phyloP scores from a whole-genome alignment of 2,329 filamentous ascomycete species.

The Aureobasidium zeae region DNA sequence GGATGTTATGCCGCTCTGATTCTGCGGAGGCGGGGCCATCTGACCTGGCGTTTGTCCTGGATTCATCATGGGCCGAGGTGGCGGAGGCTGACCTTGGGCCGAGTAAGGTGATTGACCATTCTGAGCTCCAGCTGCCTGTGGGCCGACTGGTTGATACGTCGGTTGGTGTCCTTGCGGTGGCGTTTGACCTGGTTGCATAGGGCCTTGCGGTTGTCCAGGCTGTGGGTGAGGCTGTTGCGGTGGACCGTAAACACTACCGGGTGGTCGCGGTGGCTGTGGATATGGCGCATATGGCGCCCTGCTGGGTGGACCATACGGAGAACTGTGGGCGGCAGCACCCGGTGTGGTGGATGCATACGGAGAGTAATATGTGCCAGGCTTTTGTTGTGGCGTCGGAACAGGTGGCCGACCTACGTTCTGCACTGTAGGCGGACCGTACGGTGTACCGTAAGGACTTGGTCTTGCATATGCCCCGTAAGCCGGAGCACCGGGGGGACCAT shows the following conservation, averaged over 20 bases:
- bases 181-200: constrained; percentile 3
- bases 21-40: constrained; percentile 10
- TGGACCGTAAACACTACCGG: background rate
- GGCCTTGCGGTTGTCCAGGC: constrained; percentile 7
- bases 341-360: constrained; percentile 19
- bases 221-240: constrained; percentile 9
- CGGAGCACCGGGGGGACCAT: constrained; percentile 14
- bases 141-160: background rate
- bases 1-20: constrained; percentile 17
- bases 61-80: constrained; percentile 9
- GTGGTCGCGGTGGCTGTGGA: constrained; percentile 5
- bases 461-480: constrained; percentile 17
- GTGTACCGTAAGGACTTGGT: constrained; percentile 18
- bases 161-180: background rate
- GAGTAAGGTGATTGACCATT: constrained; percentile 7
- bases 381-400: constrained; percentile 16
- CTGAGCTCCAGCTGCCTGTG: background rate
- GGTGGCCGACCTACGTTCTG: constrained; percentile 15
- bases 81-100: background rate
- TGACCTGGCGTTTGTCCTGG: background rate
- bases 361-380: constrained; percentile 19
- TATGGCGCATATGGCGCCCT: constrained; percentile 17
- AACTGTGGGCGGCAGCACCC: constrained; percentile 13
- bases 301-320: constrained; percentile 17
- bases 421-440: constrained; percentile 17